Conservation (phyloP, 2,329 filamentous ascomycete genomes). For the Fusarium aywerte region DNA sequence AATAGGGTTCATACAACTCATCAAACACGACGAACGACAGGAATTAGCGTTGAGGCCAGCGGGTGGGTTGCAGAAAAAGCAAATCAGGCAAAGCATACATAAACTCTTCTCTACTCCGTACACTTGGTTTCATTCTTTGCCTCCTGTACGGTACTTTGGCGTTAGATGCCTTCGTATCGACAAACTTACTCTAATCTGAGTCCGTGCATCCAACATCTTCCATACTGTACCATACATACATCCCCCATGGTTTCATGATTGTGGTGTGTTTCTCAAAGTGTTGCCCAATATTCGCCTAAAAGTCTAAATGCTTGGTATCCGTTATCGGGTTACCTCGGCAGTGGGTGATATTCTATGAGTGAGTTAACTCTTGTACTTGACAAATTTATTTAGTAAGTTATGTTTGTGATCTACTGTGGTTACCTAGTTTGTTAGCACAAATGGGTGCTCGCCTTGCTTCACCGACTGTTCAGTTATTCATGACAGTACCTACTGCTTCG, state of each 20-base stretch:
- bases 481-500: constrained; percentile 6
- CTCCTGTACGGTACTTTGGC: background rate
- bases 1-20: constrained; percentile 26
- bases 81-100: constrained; percentile 12
- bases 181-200: background rate
- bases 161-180: background rate
- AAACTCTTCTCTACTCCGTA: constrained; percentile 31
- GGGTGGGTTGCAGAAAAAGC: constrained; percentile 15
- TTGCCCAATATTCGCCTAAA: constrained; percentile 38
- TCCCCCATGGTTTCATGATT: constrained; percentile 1
- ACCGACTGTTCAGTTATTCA: constrained; percentile 26
- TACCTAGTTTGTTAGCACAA: constrained; percentile 8
- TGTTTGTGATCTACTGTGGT: background rate
- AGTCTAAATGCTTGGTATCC: constrained; percentile 35
- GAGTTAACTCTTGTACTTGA: constrained; percentile 6
- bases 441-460: constrained; percentile 11
- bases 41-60: background rate
- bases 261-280: constrained; percentile 7
- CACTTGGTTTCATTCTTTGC: background rate
- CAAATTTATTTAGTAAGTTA: background rate
- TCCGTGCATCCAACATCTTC: background rate
- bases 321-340: constrained; percentile 2
- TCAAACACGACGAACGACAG: background rate
- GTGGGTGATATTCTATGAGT: background rate
- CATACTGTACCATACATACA: background rate